A percentile compares a stretch with the other conserved stretches of the same genome.
These are phyloP conservation scores for Gracilariopsis chorda DNA, from an alignment of 23 red algal genomes.

Conservation along the genomic window DNA sequence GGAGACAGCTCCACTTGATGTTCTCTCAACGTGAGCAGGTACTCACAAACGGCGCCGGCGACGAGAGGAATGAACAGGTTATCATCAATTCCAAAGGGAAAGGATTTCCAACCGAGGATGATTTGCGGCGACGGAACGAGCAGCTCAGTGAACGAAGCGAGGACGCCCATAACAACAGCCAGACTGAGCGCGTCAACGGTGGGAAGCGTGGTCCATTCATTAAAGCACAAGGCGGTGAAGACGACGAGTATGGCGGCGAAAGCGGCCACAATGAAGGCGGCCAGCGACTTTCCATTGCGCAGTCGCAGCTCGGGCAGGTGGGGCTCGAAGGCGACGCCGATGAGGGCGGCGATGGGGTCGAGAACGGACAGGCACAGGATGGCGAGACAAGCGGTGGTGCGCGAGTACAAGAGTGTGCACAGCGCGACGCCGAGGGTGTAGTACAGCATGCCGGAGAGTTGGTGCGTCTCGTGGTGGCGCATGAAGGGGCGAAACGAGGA, in stretches of 20 bases:
- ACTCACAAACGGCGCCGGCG: neutral
- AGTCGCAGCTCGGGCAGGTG: constrained; percentile 7
- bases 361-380: constrained; percentile 25
- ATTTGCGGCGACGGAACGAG: constrained; percentile 41
- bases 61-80: constrained; percentile 63
- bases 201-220: neutral
- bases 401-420: neutral
- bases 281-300: constrained; percentile 41
- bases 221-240: neutral
- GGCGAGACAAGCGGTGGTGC: constrained; percentile 22
- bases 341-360: constrained; percentile 54
- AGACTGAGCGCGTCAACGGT: neutral
- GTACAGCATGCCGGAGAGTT: constrained; percentile 55
- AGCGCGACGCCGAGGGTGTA: constrained; percentile 50
- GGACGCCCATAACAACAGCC: neutral
- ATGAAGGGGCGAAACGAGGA: constrained; percentile 34
- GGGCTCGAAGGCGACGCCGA: neutral
- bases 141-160: constrained; percentile 47
- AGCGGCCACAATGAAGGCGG: constrained; percentile 30
- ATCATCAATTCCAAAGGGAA: constrained; percentile 62
- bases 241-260: constrained; percentile 15
- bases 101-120: neutral
- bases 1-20: constrained; percentile 33
- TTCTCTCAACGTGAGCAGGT: neutral
- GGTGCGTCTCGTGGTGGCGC: constrained; percentile 26